Percentiles rank a stretch among this genome's conserved stretches.
These are phyloP conservation scores for Polyplosphaeria fusca DNA, from an alignment of 495 filamentous ascomycete species.

Conservation along the genomic window DNA sequence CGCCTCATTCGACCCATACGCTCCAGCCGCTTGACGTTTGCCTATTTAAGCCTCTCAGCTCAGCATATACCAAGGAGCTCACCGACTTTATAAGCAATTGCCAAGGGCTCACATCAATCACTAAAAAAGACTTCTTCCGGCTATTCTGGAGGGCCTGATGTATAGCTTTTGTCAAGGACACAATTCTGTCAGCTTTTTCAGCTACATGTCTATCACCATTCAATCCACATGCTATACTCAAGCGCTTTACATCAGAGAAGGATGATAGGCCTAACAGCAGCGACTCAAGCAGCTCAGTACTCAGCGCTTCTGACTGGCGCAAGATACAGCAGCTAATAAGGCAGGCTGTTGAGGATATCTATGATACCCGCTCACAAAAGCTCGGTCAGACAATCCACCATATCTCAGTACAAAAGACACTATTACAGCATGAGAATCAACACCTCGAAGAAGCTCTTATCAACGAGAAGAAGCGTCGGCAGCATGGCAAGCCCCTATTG, in stretches of 20 bases:
- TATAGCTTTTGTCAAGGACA: neutral
- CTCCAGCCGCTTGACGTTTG: conserved; percentile 23
- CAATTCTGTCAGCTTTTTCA: conserved; percentile 5
- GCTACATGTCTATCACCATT: neutral
- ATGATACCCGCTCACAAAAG: too few relatives aligned
- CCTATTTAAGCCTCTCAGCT: conserved; percentile 8
- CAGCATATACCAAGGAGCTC: conserved; percentile 1
- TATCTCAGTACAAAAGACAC: too few relatives aligned
- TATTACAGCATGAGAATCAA: too few relatives aligned
- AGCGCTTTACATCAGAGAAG: conserved; percentile 12
- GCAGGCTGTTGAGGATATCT: too few relatives aligned
- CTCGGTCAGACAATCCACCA: too few relatives aligned
- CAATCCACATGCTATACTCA: neutral
- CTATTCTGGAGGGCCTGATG: conserved; percentile 5
- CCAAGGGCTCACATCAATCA: conserved; percentile 3
- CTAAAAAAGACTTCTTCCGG: conserved; percentile 9
- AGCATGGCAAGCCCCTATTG: too few relatives aligned
- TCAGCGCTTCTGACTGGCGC: too few relatives aligned
- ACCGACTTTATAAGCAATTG: neutral
- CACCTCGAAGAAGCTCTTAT: too few relatives aligned
- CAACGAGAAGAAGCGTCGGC: too few relatives aligned
- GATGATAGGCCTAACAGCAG: too few relatives aligned
- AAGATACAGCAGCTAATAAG: too few relatives aligned
- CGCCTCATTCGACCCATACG: neutral
- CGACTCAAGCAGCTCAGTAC: too few relatives aligned